A percentile compares a stretch with the other conserved stretches of the same genome.
These are phyloP conservation scores for Phytophthora rubi DNA, from an alignment of 352 stramenopile genomes.

Conservation along the genomic window DNA sequence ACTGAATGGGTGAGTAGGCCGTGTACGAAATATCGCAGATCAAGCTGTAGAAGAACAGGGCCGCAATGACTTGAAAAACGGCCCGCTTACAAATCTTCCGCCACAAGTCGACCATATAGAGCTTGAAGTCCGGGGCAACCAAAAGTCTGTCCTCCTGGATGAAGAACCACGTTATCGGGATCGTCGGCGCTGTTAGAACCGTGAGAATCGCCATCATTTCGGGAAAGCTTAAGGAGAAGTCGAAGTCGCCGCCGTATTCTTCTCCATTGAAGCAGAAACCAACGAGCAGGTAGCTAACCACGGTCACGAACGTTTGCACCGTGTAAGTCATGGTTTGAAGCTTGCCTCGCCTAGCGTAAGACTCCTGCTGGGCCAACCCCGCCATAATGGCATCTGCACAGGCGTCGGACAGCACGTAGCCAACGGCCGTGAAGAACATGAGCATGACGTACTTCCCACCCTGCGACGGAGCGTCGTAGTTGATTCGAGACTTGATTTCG, in stretches of 20 bases:
- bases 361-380: conserved; percentile 61
- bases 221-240: conserved; percentile 46
- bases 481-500: conserved; percentile 40
- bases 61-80: conserved; percentile 57
- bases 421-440: conserved; percentile 53
- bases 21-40: conserved; percentile 36
- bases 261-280: conserved; percentile 54
- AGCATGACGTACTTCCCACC: conserved; percentile 48
- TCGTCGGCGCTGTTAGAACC: conserved; percentile 40
- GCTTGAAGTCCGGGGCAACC: conserved; percentile 27
- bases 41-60: conserved; percentile 46
- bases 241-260: conserved; percentile 48
- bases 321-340: conserved; percentile 59
- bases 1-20: conserved; percentile 36
- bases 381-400: conserved; percentile 59
- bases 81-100: conserved; percentile 41
- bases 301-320: conserved; percentile 43
- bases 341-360: conserved; percentile 45
- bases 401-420: conserved; percentile 55
- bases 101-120: conserved; percentile 46
- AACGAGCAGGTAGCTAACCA: conserved; percentile 48
- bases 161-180: conserved; percentile 57
- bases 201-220: conserved; percentile 42
- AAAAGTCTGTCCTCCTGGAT: conserved; percentile 36
- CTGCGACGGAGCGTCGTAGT: conserved; percentile 41